Conservation (phyloP, 2,329 filamentous ascomycete species). For the Cercospora nicotianae region DNA sequence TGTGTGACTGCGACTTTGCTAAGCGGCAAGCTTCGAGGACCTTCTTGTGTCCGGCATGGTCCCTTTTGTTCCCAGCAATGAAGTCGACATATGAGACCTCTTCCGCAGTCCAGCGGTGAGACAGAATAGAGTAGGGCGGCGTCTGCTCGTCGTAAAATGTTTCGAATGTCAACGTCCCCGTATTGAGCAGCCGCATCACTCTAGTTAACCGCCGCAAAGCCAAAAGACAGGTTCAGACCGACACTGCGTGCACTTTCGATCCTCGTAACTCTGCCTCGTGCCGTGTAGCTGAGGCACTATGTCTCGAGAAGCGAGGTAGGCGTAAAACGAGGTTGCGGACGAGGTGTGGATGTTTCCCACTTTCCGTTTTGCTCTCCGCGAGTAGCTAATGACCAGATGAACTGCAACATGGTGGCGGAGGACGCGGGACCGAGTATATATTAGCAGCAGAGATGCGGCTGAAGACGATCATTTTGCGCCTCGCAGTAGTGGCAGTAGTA, state of each 20-base stretch:
- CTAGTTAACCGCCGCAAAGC: no score
- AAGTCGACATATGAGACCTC: slow-evolving; percentile 28
- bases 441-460: background rate
- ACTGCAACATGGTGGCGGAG: background rate
- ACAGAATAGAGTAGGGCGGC: slow-evolving; percentile 31
- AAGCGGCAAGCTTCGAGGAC: slow-evolving; percentile 9
- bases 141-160: slow-evolving; percentile 24
- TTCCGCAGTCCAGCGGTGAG: slow-evolving; percentile 29
- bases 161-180: slow-evolving; percentile 22
- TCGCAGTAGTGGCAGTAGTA: background rate
- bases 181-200: slow-evolving; percentile 31
- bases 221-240: background rate
- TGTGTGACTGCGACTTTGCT: slow-evolving; percentile 25
- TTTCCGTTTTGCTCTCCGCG: no score
- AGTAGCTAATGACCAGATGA: background rate
- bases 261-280: no score
- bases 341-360: no score
- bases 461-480: background rate
- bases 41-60: slow-evolving; percentile 16
- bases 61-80: background rate
- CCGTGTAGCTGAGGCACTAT: no score
- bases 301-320: no score
- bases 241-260: no score
- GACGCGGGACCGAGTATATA: background rate
- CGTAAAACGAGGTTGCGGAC: no score